These are phyloP conservation scores for Colletotrichum theobromicola DNA, from an alignment of 2,329 filamentous ascomycete genomes.

Conservation along the genomic window DNA sequence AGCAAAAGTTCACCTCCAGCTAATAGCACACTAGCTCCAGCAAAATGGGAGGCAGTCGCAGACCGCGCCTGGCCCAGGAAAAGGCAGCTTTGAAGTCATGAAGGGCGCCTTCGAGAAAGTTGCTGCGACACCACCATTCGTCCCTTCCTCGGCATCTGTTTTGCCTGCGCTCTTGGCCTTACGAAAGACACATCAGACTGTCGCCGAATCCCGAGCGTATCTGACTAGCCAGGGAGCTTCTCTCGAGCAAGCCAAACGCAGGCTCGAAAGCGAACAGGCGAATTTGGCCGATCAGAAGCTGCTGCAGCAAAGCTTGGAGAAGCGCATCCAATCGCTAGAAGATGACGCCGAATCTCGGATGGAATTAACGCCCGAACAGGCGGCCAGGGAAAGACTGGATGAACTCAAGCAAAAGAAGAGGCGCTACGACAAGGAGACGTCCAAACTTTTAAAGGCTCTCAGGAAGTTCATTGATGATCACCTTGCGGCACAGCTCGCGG, in stretches of 20 bases:
- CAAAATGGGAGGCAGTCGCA: not conserved
- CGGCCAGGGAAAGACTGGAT: constrained; percentile 66
- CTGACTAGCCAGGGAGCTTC: constrained; percentile 50
- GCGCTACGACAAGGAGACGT: constrained; percentile 65
- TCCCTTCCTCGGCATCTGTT: constrained; percentile 71
- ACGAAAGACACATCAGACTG: constrained; percentile 68
- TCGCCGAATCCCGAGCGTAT: constrained; percentile 67
- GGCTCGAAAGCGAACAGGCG: constrained; percentile 55
- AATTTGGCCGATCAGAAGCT: constrained; percentile 60
- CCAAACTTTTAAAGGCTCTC: constrained; percentile 66
- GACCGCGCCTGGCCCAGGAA: constrained; percentile 1
- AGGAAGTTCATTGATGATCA: constrained; percentile 73
- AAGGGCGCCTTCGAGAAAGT: constrained; percentile 71
- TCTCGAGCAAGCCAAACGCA: constrained; percentile 47
- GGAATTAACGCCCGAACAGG: constrained; percentile 64
- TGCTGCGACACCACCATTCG: constrained; percentile 64
- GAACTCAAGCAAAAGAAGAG: constrained; percentile 65
- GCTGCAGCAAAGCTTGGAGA: constrained; percentile 57
- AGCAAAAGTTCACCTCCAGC: not conserved
- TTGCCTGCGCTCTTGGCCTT: constrained; percentile 76
- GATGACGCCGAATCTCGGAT: constrained; percentile 61
- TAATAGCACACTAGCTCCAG: constrained; percentile 24
- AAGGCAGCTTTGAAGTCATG: constrained; percentile 51
- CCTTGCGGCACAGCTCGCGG: constrained; percentile 78
- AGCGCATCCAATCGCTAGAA: constrained; percentile 64